Conservation (phyloP, 1,139 yeast genomes). For the Sugiyamaella paludigena region DNA sequence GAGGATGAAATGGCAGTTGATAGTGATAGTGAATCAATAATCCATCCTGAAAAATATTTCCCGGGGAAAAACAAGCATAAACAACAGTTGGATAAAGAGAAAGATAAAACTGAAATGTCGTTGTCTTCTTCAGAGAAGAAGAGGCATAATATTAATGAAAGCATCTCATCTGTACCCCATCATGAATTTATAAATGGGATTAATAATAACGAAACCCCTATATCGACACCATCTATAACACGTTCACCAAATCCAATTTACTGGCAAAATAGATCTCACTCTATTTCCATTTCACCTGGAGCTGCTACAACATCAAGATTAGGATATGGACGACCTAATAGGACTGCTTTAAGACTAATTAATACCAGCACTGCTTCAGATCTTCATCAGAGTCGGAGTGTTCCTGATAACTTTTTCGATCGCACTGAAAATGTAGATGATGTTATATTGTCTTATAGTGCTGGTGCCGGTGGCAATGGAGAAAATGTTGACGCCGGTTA, state of each 20-base stretch:
- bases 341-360: neutral
- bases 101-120: no score
- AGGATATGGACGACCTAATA: conserved; percentile 4
- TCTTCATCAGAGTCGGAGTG: neutral
- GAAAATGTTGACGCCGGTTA: no score
- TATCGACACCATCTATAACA: no score
- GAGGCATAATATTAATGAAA: no score
- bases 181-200: no score
- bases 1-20: conserved; percentile 8
- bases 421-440: conserved; percentile 17
- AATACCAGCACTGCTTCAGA: conserved; percentile 1
- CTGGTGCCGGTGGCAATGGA: neutral
- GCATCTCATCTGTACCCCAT: no score
- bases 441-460: conserved; percentile 23
- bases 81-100: no score
- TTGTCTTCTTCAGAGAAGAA: no score
- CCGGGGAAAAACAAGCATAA: no score
- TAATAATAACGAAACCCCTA: no score
- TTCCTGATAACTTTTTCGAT: neutral
- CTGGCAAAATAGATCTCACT: conserved; percentile 7
- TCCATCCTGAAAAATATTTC: no score
- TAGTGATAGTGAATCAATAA: conserved; percentile 4
- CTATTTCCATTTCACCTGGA: conserved; percentile 12
- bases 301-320: conserved; percentile 9
- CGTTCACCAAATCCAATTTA: conserved; percentile 3